These are phyloP conservation scores for Candida ortonii DNA, from an alignment of 805 yeast genomes.

Conservation along the genomic window DNA sequence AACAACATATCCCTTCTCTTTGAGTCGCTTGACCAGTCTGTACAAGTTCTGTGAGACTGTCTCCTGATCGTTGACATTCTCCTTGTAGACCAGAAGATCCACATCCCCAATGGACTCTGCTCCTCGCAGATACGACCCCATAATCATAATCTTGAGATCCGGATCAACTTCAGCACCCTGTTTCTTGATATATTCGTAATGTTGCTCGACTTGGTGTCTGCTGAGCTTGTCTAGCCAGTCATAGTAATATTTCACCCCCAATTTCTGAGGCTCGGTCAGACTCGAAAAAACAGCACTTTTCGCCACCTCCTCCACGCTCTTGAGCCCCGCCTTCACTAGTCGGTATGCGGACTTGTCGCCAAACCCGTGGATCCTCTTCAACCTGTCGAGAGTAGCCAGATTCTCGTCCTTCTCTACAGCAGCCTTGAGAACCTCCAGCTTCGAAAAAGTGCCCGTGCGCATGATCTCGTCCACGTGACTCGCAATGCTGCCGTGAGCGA, in stretches of 20 bases:
- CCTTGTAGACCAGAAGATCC: conserved; percentile 46
- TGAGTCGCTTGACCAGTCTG: conserved; percentile 13
- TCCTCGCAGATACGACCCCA: conserved; percentile 56
- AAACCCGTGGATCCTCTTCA: conserved; percentile 48
- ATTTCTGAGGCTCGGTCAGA: conserved; percentile 27
- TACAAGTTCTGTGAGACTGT: conserved; percentile 16
- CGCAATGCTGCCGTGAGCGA: conserved; percentile 41
- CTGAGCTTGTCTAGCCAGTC: conserved; percentile 47
- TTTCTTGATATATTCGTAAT: conserved; percentile 34
- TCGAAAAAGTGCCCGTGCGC: conserved; percentile 34
- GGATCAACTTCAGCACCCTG: conserved; percentile 32
- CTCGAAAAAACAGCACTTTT: conserved; percentile 15
- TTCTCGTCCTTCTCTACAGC: conserved; percentile 22
- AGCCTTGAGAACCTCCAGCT: conserved; percentile 15
- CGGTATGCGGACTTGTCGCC: conserved; percentile 41
- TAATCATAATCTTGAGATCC: conserved; percentile 34
- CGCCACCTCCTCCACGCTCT: conserved; percentile 37
- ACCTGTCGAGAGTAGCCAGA: conserved; percentile 27
- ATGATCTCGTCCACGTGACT: conserved; percentile 45
- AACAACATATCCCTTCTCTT: conserved; percentile 18
- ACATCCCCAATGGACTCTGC: conserved; percentile 47
- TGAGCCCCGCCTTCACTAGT: conserved; percentile 38
- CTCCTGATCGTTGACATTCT: conserved; percentile 27
- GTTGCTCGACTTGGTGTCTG: conserved; percentile 42
- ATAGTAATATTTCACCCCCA: conserved; percentile 45